These are phyloP conservation scores for Talaromyces sp. DNA, from an alignment of 2,329 filamentous ascomycete genomes.

Conservation along the genomic window DNA sequence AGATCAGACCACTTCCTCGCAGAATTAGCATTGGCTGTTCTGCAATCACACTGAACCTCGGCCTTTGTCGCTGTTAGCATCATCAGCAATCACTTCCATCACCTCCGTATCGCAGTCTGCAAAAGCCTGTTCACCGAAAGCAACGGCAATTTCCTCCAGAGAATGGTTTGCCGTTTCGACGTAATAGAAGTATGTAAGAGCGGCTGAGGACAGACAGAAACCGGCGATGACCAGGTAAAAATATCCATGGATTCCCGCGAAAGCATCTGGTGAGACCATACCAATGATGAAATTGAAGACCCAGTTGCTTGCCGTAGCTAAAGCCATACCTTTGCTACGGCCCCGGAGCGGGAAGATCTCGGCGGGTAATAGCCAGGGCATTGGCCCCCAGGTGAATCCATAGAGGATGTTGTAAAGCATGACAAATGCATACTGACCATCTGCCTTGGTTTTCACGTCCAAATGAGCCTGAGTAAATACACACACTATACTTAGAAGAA, in stretches of 20 bases:
- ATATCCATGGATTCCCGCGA: constrained; percentile 39
- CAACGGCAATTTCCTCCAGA: constrained; percentile 32
- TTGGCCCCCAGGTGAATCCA: constrained; percentile 36
- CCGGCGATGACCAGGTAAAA: constrained; percentile 41
- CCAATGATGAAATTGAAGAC: constrained; percentile 31
- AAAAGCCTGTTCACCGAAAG: constrained; percentile 36
- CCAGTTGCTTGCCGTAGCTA: constrained; percentile 38
- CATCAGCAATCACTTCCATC: background rate
- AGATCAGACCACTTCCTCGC: no score
- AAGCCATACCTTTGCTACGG: constrained; percentile 38
- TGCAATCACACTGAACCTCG: no score
- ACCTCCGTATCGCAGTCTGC: background rate
- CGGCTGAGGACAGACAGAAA: constrained; percentile 36
- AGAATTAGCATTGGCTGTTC: no score
- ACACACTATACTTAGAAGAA: background rate
- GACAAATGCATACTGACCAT: constrained; percentile 36
- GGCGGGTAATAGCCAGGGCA: constrained; percentile 34
- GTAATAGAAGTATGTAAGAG: constrained; percentile 37
- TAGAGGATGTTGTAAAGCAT: constrained; percentile 38
- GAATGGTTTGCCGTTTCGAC: constrained; percentile 37
- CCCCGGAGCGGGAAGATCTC: constrained; percentile 30
- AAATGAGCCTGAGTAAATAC: background rate
- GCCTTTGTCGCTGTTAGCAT: no score
- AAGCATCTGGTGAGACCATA: constrained; percentile 41
- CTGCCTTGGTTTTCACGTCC: constrained; percentile 25